Conservation (phyloP, 83 land plant genomes). For the Thuja plicata region DNA sequence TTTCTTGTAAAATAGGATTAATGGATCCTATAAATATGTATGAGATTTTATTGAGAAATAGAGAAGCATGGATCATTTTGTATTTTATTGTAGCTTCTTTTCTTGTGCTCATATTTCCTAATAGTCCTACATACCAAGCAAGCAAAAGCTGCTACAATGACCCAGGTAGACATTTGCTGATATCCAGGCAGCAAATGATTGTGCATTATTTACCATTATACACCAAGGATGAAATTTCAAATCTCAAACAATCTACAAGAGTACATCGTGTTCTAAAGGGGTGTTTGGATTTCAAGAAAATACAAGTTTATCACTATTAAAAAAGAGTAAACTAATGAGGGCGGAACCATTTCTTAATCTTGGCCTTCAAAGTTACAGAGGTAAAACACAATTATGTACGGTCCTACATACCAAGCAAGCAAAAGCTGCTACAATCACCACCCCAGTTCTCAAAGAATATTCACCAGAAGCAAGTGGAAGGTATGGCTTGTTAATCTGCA, state of each 20-base stretch:
- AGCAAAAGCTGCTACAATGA: too few relatives aligned
- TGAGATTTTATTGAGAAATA: too few relatives aligned
- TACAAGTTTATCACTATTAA: not conserved
- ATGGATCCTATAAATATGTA: too few relatives aligned
- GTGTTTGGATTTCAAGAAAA: not conserved
- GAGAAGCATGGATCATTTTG: too few relatives aligned
- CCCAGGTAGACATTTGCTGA: not conserved
- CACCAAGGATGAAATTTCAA: not conserved
- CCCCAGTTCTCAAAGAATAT: constrained; percentile 71
- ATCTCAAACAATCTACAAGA: constrained; percentile 4
- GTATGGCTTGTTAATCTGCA: constrained; percentile 93
- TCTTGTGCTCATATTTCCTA: too few relatives aligned
- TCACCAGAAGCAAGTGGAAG: constrained; percentile 99
- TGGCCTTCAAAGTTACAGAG: not conserved
- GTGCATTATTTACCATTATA: not conserved
- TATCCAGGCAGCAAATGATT: not conserved
- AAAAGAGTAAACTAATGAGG: not conserved
- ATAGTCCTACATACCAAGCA: too few relatives aligned
- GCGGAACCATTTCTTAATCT: not conserved
- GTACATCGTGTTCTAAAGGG: not conserved
- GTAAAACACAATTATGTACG: not conserved
- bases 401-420: constrained; percentile 67
- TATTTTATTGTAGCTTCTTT: too few relatives aligned
- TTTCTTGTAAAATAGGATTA: too few relatives aligned
- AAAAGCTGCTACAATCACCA: constrained; percentile 53